Evolutionary conservation across 768 basidiomycete genomes (phyloP), one percentile per base, ranked within the genome.

Genomic region (Russula griseocarnosa): DNA sequence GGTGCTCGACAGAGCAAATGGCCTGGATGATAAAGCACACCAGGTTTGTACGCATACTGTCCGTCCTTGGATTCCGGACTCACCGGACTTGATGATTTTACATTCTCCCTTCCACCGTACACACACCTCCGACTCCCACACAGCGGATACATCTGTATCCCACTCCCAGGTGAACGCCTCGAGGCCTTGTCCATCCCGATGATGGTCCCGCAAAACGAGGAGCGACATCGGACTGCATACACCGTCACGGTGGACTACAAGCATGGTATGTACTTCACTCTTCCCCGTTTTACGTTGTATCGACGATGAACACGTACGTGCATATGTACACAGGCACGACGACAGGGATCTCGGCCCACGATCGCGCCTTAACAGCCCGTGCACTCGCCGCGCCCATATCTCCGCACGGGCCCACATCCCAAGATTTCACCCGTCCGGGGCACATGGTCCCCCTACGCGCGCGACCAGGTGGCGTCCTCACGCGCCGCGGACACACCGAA

Each of bases 21-120:
- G 96, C 97, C 0, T 99, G 93, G 93, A 90, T 99, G 83, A 94
- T 99, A 73, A 89, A 90, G 72, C 87, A 95, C 73, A 92, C 94
- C 0, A 97, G 94, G 96, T 95, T 57, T 63, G 83, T 44, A 10
- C 0, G 18, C 32, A 7, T 16, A 9, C 14, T 49, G 14, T 49
- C 34, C 18, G n/a, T 22, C 49, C 20, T 38, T 26, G 59, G 11
- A 40, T 54, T 58, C 58, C 47, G 61, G 38, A 16, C 60, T 40
- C 38, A 59, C 63, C 70, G 62, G 55, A 56, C 49, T 51, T 58
- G 28, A 32, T 57, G 1, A 11, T n/a, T 13, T 22, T 9, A 13
- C 28, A 20, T 40, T 51, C 18, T 3, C 24, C 38, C 26, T n/a
- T 30, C 8, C 18, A 4, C 18, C 55, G 11, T 32, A 47, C 22